These are phyloP conservation scores for Fusarium compactum DNA, from an alignment of 2,329 filamentous ascomycete genomes.

Conservation along the genomic window DNA sequence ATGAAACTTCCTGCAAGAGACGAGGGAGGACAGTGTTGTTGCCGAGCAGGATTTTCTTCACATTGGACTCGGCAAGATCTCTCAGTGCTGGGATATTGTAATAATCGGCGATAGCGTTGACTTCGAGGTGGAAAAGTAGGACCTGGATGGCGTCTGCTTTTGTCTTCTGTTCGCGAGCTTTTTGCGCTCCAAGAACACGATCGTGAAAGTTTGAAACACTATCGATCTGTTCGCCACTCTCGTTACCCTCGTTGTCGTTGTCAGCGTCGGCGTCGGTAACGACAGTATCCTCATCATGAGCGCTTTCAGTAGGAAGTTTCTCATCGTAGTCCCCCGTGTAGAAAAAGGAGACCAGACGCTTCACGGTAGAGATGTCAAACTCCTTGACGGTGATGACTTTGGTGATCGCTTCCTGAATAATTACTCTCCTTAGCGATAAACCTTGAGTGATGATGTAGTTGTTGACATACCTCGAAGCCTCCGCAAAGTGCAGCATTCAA, in stretches of 20 bases:
- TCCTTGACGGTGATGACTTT: background rate
- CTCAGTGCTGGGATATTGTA: background rate
- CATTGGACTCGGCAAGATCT: background rate
- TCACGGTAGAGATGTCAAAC: background rate
- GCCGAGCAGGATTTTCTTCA: background rate
- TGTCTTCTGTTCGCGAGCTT: no score
- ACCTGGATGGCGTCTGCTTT: fast-evolving
- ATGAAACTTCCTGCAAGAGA: background rate
- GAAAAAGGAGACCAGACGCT: background rate
- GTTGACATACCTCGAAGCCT: background rate
- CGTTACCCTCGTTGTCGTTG: background rate
- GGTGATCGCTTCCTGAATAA: background rate
- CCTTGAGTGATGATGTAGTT: fast-evolving
- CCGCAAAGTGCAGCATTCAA: background rate
- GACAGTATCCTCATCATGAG: background rate
- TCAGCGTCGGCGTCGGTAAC: background rate
- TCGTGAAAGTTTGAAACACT: background rate
- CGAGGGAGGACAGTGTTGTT: background rate
- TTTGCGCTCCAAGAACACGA: no score
- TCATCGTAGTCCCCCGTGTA: background rate
- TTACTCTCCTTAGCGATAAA: fast-evolving
- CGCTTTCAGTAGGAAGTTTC: background rate
- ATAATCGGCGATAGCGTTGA: slow-evolving; percentile 3
- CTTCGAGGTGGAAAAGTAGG: background rate
- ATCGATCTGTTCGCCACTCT: no score